Percentiles rank a stretch among this genome's conserved stretches.
Evolutionary conservation across 495 filamentous ascomycete species (phyloP).

Genomic region (Parathielavia hyrcaniae): DNA sequence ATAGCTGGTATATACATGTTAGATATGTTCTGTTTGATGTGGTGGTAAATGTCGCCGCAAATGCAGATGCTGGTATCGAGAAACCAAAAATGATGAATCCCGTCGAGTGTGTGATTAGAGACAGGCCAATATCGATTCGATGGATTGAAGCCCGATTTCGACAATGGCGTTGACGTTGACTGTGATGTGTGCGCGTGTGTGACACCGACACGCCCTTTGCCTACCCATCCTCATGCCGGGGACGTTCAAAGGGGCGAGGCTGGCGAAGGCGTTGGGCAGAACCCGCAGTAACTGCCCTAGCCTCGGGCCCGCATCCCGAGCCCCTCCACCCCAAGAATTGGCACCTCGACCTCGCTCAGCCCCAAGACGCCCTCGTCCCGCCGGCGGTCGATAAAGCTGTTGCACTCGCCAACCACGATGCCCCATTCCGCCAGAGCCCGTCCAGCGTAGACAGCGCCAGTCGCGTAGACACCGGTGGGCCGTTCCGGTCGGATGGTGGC

Average conservation of each 20-base stretch:
- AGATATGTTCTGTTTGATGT: background rate
- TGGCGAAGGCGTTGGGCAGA: background rate
- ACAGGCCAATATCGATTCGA: too few relatives aligned
- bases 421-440: slow-evolving; percentile 90
- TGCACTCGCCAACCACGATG: slow-evolving; percentile 75
- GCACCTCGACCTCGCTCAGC: slow-evolving; percentile 76
- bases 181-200: background rate
- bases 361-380: slow-evolving; percentile 76
- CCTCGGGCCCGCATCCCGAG: slow-evolving; percentile 37
- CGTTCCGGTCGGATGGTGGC: slow-evolving; percentile 25
- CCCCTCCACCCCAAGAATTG: slow-evolving; percentile 76
- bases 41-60: background rate
- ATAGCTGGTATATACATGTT: background rate
- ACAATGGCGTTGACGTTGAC: background rate
- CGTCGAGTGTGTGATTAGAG: background rate
- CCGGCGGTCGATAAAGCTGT: slow-evolving; percentile 84
- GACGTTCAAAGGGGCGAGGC: background rate
- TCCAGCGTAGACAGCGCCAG: slow-evolving; percentile 64
- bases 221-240: background rate
- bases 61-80: background rate
- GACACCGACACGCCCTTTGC: too few relatives aligned
- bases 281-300: background rate
- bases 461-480: slow-evolving; percentile 36
- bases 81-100: background rate
- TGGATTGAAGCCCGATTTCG: too few relatives aligned